Percentiles rank a stretch among this genome's conserved stretches.
Evolutionary conservation across 2,329 filamentous ascomycete species (phyloP).

Genomic region (Penicillium corylophilum): DNA sequence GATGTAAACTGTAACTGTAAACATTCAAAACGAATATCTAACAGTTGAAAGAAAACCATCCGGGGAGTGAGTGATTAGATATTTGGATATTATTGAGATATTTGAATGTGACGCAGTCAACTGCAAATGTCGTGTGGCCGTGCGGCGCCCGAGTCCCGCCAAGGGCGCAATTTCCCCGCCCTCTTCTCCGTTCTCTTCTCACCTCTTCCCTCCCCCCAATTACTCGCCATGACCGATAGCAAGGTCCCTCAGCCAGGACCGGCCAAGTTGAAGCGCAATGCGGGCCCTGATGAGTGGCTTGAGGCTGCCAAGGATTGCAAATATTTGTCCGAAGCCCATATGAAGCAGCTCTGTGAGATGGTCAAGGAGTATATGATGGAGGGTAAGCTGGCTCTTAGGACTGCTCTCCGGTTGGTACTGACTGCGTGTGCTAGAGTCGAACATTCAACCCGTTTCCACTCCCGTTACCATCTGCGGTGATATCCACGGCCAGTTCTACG

Average conservation of each 20-base stretch:
- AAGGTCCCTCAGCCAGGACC: slow-evolving; percentile 86
- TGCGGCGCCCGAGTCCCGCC: slow-evolving; percentile 14
- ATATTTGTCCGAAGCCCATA: slow-evolving; percentile 90
- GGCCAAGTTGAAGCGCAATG: slow-evolving; percentile 77
- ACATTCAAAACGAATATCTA: no score
- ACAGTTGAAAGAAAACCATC: no score
- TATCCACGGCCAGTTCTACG: slow-evolving; percentile 98
- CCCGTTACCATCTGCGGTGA: slow-evolving; percentile 97
- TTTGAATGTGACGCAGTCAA: not conserved
- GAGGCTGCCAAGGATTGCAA: slow-evolving; percentile 96
- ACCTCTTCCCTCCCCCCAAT: slow-evolving; percentile 2
- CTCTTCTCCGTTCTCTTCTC: slow-evolving; percentile 16
- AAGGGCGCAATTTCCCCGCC: slow-evolving; percentile 15
- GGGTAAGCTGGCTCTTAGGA: slow-evolving; percentile 54
- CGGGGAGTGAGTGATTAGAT: no score
- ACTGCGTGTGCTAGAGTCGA: slow-evolving; percentile 67
- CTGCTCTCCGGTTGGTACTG: slow-evolving; percentile 5
- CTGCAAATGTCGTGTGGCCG: slow-evolving; percentile 17
- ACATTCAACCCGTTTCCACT: slow-evolving; percentile 96
- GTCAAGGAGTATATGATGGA: slow-evolving; percentile 99
- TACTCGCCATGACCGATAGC: slow-evolving; percentile 42
- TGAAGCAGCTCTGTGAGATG: slow-evolving; percentile 98
- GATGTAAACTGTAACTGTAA: no score
- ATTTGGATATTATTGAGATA: no score
- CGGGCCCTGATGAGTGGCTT: slow-evolving; percentile 92